Conservation (phyloP, 495 filamentous ascomycete species). For the Podospora pseudopauciseta region DNA sequence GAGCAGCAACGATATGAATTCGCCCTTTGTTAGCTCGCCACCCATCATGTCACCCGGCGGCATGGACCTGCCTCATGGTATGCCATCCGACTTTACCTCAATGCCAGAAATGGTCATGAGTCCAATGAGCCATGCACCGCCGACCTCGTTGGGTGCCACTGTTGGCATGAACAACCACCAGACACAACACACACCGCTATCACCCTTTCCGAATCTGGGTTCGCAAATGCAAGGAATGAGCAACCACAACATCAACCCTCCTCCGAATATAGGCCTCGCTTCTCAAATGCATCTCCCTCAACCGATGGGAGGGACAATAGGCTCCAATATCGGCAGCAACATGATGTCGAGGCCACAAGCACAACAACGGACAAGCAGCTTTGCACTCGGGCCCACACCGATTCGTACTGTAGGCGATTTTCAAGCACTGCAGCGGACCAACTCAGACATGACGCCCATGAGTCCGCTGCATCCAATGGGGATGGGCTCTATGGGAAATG, state of each 20-base stretch:
- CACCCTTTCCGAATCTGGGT: slow-evolving; percentile 33
- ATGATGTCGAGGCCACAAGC: slow-evolving; percentile 39
- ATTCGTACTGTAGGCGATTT: slow-evolving; percentile 47
- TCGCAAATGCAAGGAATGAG: slow-evolving; percentile 36
- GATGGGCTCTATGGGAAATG: slow-evolving; percentile 29
- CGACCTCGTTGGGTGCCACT: slow-evolving; percentile 28
- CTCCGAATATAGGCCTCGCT: slow-evolving; percentile 26
- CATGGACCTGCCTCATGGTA: slow-evolving; percentile 34
- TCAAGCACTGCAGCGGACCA: slow-evolving; percentile 43
- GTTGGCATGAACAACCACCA: slow-evolving; percentile 36
- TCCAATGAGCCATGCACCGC: slow-evolving; percentile 40
- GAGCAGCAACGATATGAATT: slow-evolving; percentile 41
- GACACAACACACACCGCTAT: slow-evolving; percentile 31
- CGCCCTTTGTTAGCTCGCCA: slow-evolving; percentile 45
- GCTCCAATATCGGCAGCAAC: slow-evolving; percentile 28
- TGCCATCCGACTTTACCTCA: slow-evolving; percentile 37
- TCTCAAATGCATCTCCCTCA: slow-evolving; percentile 35
- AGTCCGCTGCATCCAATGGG: slow-evolving; percentile 37
- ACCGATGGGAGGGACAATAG: slow-evolving; percentile 32
- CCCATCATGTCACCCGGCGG: slow-evolving; percentile 42
- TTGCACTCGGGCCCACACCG: slow-evolving; percentile 37
- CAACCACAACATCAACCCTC: slow-evolving; percentile 29
- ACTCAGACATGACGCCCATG: slow-evolving; percentile 38
- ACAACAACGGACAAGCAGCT: slow-evolving; percentile 43
- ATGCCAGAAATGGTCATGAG: slow-evolving; percentile 49